Percentiles rank a stretch among this genome's conserved stretches.
Conservation (phyloP, 306 rosid species). For the Begonia peltatifolia region DNA sequence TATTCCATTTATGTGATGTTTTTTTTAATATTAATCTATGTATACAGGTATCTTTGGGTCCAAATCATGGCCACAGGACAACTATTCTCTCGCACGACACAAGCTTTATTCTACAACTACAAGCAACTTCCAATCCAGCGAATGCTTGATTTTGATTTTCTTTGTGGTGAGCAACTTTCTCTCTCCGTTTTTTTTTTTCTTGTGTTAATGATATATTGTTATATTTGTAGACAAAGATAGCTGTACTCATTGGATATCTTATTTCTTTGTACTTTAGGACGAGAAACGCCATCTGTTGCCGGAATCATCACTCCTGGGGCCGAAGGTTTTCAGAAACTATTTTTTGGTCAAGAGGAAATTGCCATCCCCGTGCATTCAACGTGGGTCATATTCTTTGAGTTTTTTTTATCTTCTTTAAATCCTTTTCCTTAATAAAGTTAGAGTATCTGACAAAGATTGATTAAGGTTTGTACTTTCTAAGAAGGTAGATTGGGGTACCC, state of each 20-base stretch:
- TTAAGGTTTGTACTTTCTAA: no score
- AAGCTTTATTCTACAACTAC: slow-evolving; percentile 92
- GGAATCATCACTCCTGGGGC: slow-evolving; percentile 95
- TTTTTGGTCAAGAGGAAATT: slow-evolving; percentile 96
- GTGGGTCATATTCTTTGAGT: slow-evolving; percentile 26
- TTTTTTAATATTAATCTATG: not conserved
- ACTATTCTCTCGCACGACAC: slow-evolving; percentile 80
- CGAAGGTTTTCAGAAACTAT: slow-evolving; percentile 96
- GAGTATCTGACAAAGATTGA: no score
- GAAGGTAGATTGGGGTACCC: no score
- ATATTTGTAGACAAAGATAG: not conserved
- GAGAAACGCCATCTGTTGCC: slow-evolving; percentile 98
- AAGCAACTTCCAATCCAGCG: slow-evolving; percentile 97
- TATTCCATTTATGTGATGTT: not conserved
- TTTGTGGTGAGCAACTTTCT: slow-evolving; percentile 50
- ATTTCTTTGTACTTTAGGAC: slow-evolving; percentile 35
- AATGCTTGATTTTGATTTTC: slow-evolving; percentile 99
- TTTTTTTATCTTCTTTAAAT: slow-evolving; percentile 3
- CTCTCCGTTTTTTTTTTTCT: not conserved
- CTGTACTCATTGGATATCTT: not conserved
- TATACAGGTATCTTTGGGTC: slow-evolving; percentile 30
- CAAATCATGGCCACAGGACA: slow-evolving; percentile 82
- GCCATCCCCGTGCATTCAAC: slow-evolving; percentile 92
- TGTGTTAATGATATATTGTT: not conserved
- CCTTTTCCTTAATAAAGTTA: no score